These are phyloP conservation scores for Zasmidium citrigriseum DNA, from an alignment of 2,329 filamentous ascomycete genomes.

Conservation along the genomic window DNA sequence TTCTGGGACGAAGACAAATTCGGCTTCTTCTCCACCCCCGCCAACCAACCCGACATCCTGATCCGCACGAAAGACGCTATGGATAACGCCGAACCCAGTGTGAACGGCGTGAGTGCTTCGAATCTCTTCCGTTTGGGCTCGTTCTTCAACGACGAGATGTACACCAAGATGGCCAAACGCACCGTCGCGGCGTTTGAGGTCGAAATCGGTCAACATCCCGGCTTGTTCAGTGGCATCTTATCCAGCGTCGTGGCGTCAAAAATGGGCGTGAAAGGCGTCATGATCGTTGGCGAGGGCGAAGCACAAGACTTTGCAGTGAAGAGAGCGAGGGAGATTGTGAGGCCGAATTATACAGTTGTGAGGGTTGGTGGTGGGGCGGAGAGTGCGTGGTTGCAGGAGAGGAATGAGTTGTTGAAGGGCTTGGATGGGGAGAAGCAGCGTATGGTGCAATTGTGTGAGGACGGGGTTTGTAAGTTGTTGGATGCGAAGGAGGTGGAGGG, in stretches of 20 bases:
- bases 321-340: constrained; percentile 41
- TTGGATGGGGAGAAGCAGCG: constrained; percentile 43
- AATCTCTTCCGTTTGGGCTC: constrained; percentile 82
- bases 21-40: constrained; percentile 73
- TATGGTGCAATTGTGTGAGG: constrained; percentile 51
- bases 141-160: constrained; percentile 66
- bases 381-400: constrained; percentile 52
- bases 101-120: constrained; percentile 81
- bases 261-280: constrained; percentile 65
- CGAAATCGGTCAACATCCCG: constrained; percentile 89
- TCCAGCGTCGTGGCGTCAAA: constrained; percentile 72
- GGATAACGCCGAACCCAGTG: constrained; percentile 86
- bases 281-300: constrained; percentile 54
- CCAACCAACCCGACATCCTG: constrained; percentile 67
- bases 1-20: constrained; percentile 69
- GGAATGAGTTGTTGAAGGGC: constrained; percentile 50
- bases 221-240: constrained; percentile 83
- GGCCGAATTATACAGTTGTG: constrained; percentile 40
- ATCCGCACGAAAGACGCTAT: constrained; percentile 93
- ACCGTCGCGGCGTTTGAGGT: constrained; percentile 85
- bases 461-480: constrained; percentile 37
- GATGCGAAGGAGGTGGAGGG: constrained; percentile 27
- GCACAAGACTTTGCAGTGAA: constrained; percentile 44
- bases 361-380: constrained; percentile 38
- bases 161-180: constrained; percentile 65